phyloP scores from a whole-genome alignment of 2,329 filamentous ascomycete species.

The Colletotrichum sojae region DNA sequence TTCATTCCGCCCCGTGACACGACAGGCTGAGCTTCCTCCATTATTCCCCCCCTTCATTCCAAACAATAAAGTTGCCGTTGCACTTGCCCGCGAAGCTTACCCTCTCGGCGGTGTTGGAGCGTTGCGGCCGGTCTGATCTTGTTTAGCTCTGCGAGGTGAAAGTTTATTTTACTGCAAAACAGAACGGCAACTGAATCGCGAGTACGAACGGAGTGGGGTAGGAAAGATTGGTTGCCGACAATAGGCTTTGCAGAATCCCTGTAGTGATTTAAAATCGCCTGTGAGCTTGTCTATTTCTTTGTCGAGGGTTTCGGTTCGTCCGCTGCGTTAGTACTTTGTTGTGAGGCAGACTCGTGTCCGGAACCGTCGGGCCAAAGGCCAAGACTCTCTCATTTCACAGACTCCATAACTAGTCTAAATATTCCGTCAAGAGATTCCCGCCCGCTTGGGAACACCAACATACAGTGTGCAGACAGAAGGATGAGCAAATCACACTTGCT shows the following conservation, averaged over 20 bases:
- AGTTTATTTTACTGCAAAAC: background rate
- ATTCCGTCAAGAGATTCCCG: background rate
- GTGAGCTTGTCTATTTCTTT: conserved; percentile 3
- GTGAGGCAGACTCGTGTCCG: conserved; percentile 18
- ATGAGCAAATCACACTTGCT: too few relatives aligned
- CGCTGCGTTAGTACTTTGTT: background rate
- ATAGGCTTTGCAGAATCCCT: conserved; percentile 17
- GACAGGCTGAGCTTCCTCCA: conserved; percentile 1
- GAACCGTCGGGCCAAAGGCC: conserved; percentile 1
- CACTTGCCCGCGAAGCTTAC: background rate
- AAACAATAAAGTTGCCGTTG: conserved; percentile 11
- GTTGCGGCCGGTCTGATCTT: conserved; percentile 9
- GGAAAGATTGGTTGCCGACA: background rate
- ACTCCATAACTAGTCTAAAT: background rate
- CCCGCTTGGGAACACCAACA: background rate
- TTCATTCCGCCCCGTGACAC: conserved; percentile 1
- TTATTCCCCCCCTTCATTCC: background rate
- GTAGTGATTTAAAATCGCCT: background rate
- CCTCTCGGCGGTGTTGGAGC: background rate
- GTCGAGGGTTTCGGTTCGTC: background rate
- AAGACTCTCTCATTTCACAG: background rate
- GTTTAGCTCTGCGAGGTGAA: conserved; percentile 17
- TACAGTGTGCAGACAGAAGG: too few relatives aligned
- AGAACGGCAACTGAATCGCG: background rate
- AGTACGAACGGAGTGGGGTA: background rate